Conservation (phyloP, 2,329 filamentous ascomycete species). For the Calonectria fujianensis region DNA sequence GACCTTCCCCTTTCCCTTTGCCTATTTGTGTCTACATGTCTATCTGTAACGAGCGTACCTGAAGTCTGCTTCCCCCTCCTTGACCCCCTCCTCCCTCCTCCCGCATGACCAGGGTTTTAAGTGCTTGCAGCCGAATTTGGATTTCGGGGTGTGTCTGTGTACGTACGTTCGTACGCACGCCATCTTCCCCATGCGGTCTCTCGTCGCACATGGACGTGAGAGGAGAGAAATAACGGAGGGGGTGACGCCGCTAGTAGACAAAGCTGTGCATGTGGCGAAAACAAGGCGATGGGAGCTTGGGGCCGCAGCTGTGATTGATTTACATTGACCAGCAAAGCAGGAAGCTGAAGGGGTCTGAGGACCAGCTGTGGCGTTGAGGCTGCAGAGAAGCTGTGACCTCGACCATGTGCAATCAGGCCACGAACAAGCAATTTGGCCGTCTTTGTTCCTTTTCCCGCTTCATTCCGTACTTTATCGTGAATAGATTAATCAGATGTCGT, state of each 20-base stretch:
- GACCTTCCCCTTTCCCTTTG: not conserved
- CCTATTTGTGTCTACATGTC: not conserved
- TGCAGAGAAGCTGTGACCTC: conserved; percentile 8
- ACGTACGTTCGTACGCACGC: not conserved
- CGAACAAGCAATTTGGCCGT: not conserved
- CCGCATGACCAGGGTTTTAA: conserved; percentile 52
- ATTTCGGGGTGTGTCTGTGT: not conserved
- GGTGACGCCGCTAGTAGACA: not conserved
- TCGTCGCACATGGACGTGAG: not conserved
- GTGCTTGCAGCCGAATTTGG: conserved; percentile 50
- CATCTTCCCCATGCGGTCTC: not conserved
- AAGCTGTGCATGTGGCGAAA: not conserved
- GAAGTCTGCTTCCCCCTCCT: not conserved
- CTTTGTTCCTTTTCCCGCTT: not conserved
- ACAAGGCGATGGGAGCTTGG: not conserved
- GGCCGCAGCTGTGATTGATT: not conserved
- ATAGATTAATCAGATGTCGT: not conserved
- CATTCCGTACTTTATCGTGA: not conserved
- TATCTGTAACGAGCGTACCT: conserved; percentile 23
- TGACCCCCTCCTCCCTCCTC: not conserved
- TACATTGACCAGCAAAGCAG: conserved; percentile 3
- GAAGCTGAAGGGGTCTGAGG: not conserved
- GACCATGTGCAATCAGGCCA: conserved; percentile 1
- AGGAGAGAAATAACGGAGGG: not conserved
- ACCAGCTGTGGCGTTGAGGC: conserved; percentile 14